Evolutionary conservation across 2,329 filamentous ascomycete genomes (phyloP), one percentile per base, ranked within the genome.

Genomic region (Sarocladium oryzae): DNA sequence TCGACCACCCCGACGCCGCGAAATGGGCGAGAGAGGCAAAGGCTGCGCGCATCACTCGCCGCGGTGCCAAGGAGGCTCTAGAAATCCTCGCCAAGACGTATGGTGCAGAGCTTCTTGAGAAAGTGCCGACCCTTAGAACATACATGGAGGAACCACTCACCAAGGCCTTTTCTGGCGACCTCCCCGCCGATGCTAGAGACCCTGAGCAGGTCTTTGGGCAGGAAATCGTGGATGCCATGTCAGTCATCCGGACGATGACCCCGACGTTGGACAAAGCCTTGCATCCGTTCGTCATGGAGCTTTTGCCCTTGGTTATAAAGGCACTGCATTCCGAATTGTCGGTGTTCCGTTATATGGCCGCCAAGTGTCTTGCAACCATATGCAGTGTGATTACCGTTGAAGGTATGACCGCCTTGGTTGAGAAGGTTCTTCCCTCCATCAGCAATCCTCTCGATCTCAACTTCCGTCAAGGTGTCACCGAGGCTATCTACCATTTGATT

Each of bases 351-450:
- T 99, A 99, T 68, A 93, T 92, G 69, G 93, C 93, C 21, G 93
- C 93, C 1, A 99, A 99, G 67, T 97, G 93, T 64, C 83, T 99
- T 65, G 95, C 93, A 8, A 99, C 93, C 1, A 86, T 97, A 40
- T 99, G 95, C 75, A 99, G 92, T 64, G 87, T 97, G 57, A 95
- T 99, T 59, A 89, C 89, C 0, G 86, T 97, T 4, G 85, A 95
- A 56, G 93, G 89, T 50, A 96, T 99, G 85, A 99, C 92, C 0
- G 90, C 92, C 64, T 75, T 99, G 20, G 93, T 99, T 1, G 89
- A 97, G 66, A 87, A 89, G 62, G 89, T 99, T 9, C 69, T 99
- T 40, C 93, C 93, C 5, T 88, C 88, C 2, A 95, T 97, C 67
- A 93, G 78, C 71, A 96, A 96, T 60, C 86, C 89, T 1, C 70